Conservation (phyloP, 1,284 basidiomycete species). For the Flammula alnicola region DNA sequence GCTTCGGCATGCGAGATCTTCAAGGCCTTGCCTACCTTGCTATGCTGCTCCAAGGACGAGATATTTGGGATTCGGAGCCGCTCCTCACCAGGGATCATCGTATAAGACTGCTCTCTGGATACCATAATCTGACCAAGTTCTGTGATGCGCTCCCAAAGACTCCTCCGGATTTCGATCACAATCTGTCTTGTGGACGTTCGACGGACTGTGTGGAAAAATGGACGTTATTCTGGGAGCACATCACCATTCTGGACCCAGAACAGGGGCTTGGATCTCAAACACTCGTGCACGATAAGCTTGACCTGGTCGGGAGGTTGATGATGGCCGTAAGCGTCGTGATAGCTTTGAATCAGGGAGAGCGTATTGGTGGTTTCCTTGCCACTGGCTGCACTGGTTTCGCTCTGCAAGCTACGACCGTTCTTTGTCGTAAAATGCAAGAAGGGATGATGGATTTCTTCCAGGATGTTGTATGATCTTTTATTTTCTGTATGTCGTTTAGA, state of each 20-base stretch:
- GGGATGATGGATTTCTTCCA: slow-evolving; percentile 19
- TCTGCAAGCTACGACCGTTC: slow-evolving; percentile 9
- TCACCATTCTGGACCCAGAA: neutral
- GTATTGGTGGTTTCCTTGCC: neutral
- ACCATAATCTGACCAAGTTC: slow-evolving; percentile 9
- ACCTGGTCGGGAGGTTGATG: slow-evolving; percentile 16
- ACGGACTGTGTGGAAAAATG: slow-evolving; percentile 8
- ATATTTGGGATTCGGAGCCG: slow-evolving; percentile 12
- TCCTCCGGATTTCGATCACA: slow-evolving; percentile 12
- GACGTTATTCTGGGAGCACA: slow-evolving; percentile 10
- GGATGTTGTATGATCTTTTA: slow-evolving; percentile 11
- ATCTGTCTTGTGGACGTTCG: slow-evolving; percentile 1
- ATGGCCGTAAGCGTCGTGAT: slow-evolving; percentile 18
- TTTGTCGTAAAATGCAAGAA: slow-evolving; percentile 7
- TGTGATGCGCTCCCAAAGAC: slow-evolving; percentile 3
- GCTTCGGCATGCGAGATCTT: slow-evolving; percentile 16
- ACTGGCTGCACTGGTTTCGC: slow-evolving; percentile 6
- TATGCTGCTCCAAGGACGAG: slow-evolving; percentile 14
- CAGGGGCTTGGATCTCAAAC: slow-evolving; percentile 5
- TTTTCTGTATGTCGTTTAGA: neutral
- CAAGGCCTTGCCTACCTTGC: slow-evolving; percentile 19
- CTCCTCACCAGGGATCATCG: slow-evolving; percentile 14
- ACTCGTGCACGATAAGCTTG: slow-evolving; percentile 11
- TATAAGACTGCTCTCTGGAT: slow-evolving; percentile 20
- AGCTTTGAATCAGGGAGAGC: neutral